phyloP scores from a whole-genome alignment of 805 yeast genomes.

The Tetrapisispora pingtungensis region DNA sequence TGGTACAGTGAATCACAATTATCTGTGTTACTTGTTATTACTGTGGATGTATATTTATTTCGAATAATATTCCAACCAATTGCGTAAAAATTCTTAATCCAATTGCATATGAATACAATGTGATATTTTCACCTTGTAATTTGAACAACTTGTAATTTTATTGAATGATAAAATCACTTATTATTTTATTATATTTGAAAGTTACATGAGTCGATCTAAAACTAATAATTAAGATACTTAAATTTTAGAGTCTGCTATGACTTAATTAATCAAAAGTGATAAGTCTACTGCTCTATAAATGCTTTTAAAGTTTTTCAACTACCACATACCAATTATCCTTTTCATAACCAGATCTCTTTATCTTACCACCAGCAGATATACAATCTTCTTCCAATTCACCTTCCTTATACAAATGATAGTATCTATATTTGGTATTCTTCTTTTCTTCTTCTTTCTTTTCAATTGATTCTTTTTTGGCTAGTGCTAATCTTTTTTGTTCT shows the following conservation, averaged over 20 bases:
- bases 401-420: constrained; percentile 73
- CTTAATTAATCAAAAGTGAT: no score
- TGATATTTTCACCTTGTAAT: no score
- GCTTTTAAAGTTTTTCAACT: constrained; percentile 26
- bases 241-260: no score
- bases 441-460: constrained; percentile 18
- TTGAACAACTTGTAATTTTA: no score
- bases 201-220: no score
- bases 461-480: constrained; percentile 13
- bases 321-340: constrained; percentile 90
- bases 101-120: no score
- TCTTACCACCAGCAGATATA: constrained; percentile 53
- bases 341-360: constrained; percentile 75
- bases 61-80: background rate
- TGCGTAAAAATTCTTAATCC: background rate
- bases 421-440: constrained; percentile 60
- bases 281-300: background rate
- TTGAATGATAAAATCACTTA: no score
- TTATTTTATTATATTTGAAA: no score
- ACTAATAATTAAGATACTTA: no score
- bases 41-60: no score
- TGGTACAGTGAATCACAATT: background rate
- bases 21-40: no score
- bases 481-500: constrained; percentile 17
- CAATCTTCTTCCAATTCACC: constrained; percentile 79